A percentile compares a stretch with the other conserved stretches of the same genome.
These are phyloP conservation scores for Phytophthora pinifolia DNA, from an alignment of 352 stramenopile genomes.

Conservation along the genomic window DNA sequence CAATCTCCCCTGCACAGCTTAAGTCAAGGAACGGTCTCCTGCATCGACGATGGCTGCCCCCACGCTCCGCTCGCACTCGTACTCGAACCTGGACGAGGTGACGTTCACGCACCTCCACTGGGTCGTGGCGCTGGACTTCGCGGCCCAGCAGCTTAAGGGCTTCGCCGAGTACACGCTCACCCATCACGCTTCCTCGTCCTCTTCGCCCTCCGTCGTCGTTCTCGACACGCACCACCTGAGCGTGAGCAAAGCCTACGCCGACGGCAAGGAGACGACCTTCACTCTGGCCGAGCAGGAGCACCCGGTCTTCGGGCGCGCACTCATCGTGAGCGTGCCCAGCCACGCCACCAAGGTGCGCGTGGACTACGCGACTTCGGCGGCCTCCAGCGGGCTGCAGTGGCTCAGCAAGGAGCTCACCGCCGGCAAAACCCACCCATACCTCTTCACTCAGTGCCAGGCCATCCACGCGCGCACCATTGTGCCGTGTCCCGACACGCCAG, in stretches of 20 bases:
- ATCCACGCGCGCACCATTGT: slow-evolving; percentile 96
- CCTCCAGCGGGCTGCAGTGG: slow-evolving; percentile 88
- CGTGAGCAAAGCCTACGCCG: slow-evolving; percentile 59
- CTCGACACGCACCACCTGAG: slow-evolving; percentile 88
- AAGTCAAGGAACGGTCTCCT: neutral
- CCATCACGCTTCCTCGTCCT: slow-evolving; percentile 26
- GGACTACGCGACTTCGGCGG: slow-evolving; percentile 72
- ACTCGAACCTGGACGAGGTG: slow-evolving; percentile 84
- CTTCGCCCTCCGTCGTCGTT: slow-evolving; percentile 39
- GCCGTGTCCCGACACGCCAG: slow-evolving; percentile 95
- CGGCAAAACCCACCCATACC: slow-evolving; percentile 93
- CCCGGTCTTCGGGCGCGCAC: slow-evolving; percentile 65
- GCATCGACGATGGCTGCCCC: slow-evolving; percentile 3
- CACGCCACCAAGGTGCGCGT: slow-evolving; percentile 65
- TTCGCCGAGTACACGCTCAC: slow-evolving; percentile 85
- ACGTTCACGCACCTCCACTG: slow-evolving; percentile 88
- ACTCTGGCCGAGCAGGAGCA: slow-evolving; percentile 45
- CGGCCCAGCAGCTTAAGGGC: slow-evolving; percentile 58
- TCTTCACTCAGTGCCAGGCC: slow-evolving; percentile 94
- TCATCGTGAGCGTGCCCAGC: slow-evolving; percentile 49
- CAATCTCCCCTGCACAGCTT: slow-evolving; percentile 12
- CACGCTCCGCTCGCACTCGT: slow-evolving; percentile 60
- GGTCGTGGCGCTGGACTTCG: slow-evolving; percentile 87
- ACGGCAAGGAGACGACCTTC: slow-evolving; percentile 59
- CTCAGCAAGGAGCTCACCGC: slow-evolving; percentile 93